Base-by-base conservation (phyloP, 192 early-diverging fungal species). In the Umbelopsis ramanniana region DNA sequence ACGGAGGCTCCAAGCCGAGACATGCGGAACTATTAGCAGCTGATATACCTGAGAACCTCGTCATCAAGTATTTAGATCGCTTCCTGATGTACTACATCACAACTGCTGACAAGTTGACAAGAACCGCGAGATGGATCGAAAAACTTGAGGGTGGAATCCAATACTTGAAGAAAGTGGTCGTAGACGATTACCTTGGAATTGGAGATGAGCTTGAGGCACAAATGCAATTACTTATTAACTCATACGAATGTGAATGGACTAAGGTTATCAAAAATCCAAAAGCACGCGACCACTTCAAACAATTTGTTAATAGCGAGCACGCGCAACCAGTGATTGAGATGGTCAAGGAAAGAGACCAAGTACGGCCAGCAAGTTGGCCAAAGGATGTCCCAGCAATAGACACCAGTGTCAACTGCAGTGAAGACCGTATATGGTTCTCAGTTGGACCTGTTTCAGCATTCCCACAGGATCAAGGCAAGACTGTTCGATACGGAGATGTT, bases 31-130 rank as follows among this genome's bases (percentile, higher is more conserved):
- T 92, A 46, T 72, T 91, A 6, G 83, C 76, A 11, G 66, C 80
- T 8, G 86, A 91, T 43, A 79, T 85, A 23, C 68, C 84, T 21
- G 88, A 90, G 71, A 78, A 82, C 45, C 38, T 77, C 2, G 81
- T 78, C 21, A 82, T 91, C 38, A 82, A 79, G 22, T 90, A 90
- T 52, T 43, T 91, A 0, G 89, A 91, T 68, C 77, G 89, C 2
- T 91, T 89, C 75, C 69, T 91, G 69, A 91, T 91, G 89, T 92
- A 86, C 71, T 91, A 91, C 68, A 91, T 91, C 60, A 78, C 69
- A 1, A 91, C 89, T 24, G 89, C 89, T 10, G 89, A 91, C 74
- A 82, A 75, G 70, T 71, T 91, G 26, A 81, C 76, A 69, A 82
- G 89, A 15, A 91, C 89, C 10, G 90, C 89, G 0, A 72, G 90